Evolutionary conservation across 495 filamentous ascomycete species (phyloP), one percentile per base, ranked within the genome.

Genomic region (Penicillium tannophilum): DNA sequence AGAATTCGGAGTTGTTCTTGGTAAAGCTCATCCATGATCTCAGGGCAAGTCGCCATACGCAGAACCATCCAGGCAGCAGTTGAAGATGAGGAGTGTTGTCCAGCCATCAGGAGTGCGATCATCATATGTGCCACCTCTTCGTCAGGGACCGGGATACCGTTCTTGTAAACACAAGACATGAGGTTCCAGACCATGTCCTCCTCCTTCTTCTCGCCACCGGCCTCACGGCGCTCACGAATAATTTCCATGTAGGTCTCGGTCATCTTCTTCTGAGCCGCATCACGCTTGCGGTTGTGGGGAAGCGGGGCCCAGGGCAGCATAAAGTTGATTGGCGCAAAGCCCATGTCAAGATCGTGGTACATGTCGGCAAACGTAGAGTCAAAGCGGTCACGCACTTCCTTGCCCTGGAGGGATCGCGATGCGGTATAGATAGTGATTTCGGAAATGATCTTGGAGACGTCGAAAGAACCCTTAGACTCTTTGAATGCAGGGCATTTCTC

Each of bases 161-260:
- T 76, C 67, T 87, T 88, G 72, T 88, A 88, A 16, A 67, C 74
- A 70, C 79, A 85, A 33, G 74, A 76, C 85, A 87, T 88, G 45
- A 88, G 71, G 61, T 87, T 86, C 85, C 85, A 87, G 55, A 87
- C 84, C 85, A 88, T 88, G 60, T 88, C 84, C 61, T 86, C 78
- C 4, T 78, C 79, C 44, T 83, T 78, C 61, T 77, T 78, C 65
- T 82, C 67, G n/a, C 61, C 76, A 47, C 74, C 76, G n/a, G 71
- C 63, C 54, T 71, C 67, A 28, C 81, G 76, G 50, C 85, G 77
- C 60, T 79, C 70, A 49, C 76, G 68, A 66, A 88, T 84, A 53
- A 88, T 87, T 26, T 82, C 76, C 69, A 78, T 82, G 66, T 88
- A 88, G 9, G 79, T 80, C 54, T 82, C 66, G 5, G 82, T 77